Evolutionary conservation across 257 asterid genomes (phyloP).

Genomic region (Thymus mandschuricus): DNA sequence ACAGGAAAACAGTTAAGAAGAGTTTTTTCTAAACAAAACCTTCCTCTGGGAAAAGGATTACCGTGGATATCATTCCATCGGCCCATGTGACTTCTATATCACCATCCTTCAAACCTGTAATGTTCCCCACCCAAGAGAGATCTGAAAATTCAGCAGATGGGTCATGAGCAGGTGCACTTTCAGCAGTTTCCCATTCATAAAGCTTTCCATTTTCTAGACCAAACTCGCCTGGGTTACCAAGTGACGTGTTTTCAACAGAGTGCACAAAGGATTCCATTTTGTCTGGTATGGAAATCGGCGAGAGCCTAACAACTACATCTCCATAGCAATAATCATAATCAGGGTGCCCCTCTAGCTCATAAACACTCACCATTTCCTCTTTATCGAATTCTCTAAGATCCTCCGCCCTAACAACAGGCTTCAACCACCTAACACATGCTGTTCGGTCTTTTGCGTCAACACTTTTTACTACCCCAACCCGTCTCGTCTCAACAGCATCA

Average conservation of each 20-base stretch:
- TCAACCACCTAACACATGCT: conserved; percentile 91
- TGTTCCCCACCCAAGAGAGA: conserved; percentile 98
- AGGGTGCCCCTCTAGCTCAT: conserved; percentile 99
- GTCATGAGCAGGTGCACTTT: conserved; percentile 43
- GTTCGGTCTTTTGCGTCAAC: conserved; percentile 91
- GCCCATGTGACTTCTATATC: conserved; percentile 99
- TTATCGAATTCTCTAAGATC: conserved; percentile 85
- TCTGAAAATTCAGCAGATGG: conserved; percentile 59
- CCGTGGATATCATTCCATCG: conserved; percentile 96
- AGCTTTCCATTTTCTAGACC: conserved; percentile 37
- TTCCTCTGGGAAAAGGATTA: conserved; percentile 35
- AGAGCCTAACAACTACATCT: conserved; percentile 91
- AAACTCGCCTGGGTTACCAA: conserved; percentile 42
- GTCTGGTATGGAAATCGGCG: conserved; percentile 66
- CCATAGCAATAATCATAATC: conserved; percentile 98
- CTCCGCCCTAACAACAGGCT: conserved; percentile 80
- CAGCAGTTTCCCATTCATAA: conserved; percentile 38
- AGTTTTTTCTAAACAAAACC: conserved; percentile 19
- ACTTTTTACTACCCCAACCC: conserved; percentile 86
- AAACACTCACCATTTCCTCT: conserved; percentile 94
- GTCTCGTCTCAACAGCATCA: conserved; percentile 63
- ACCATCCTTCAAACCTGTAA: conserved; percentile 84
- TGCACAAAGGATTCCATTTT: conserved; percentile 38
- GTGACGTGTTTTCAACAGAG: conserved; percentile 40
- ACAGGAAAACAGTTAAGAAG: background rate